phyloP scores from a whole-genome alignment of 306 rosid species.

The Vigna unguiculata region DNA sequence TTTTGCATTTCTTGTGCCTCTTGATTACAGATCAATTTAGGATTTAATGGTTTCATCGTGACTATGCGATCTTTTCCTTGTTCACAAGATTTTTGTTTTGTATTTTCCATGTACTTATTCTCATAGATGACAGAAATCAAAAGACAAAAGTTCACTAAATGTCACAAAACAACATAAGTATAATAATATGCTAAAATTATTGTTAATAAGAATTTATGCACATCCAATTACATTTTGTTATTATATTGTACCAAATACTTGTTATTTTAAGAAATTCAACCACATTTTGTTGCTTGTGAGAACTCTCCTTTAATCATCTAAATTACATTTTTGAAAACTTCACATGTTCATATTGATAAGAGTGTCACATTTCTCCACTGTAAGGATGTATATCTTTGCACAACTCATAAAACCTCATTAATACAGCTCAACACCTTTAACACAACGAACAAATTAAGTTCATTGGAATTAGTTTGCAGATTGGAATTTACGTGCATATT shows the following conservation, averaged over 20 bases:
- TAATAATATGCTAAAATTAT: neutral
- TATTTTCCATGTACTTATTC: slow-evolving; percentile 59
- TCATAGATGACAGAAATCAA: slow-evolving; percentile 59
- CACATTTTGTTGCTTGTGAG: slow-evolving; percentile 30
- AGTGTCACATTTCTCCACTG: too few species aligned
- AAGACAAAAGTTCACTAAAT: slow-evolving; percentile 20
- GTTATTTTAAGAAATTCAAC: slow-evolving; percentile 17
- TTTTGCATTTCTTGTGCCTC: slow-evolving; percentile 51
- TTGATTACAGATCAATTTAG: slow-evolving; percentile 51
- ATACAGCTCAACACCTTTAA: too few species aligned
- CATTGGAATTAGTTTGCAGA: too few species aligned
- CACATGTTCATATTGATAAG: too few species aligned
- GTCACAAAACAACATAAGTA: slow-evolving; percentile 36
- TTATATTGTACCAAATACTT: neutral
- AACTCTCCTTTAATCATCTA: too few species aligned
- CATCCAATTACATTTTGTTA: slow-evolving; percentile 11
- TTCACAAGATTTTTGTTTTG: slow-evolving; percentile 51
- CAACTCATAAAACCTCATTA: too few species aligned
- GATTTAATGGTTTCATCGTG: slow-evolving; percentile 45
- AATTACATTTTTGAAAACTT: too few species aligned
- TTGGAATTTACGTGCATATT: too few species aligned
- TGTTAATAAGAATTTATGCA: slow-evolving; percentile 15
- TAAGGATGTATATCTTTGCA: too few species aligned
- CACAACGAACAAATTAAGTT: too few species aligned
- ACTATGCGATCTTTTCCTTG: slow-evolving; percentile 49